A percentile compares a stretch with the other conserved stretches of the same genome.
phyloP scores from a whole-genome alignment of 2,329 filamentous ascomycete genomes.

The Bipolaris gigantea region DNA sequence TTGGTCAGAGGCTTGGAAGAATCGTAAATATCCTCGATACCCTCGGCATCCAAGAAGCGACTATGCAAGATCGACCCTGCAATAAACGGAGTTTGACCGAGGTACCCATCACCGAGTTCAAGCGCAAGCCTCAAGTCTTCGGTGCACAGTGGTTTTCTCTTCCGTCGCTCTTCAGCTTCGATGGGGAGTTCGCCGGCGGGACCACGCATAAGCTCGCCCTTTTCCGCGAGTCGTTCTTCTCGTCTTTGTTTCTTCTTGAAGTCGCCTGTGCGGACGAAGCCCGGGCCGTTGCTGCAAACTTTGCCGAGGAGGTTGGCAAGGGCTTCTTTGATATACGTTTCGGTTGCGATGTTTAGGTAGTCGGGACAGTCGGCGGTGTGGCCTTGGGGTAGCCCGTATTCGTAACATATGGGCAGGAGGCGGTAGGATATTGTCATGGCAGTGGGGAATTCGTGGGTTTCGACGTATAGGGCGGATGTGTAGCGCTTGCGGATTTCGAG shows the following conservation, averaged over 20 bases:
- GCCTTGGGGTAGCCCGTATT: conserved; percentile 61
- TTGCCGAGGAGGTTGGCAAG: conserved; percentile 58
- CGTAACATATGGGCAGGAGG: conserved; percentile 68
- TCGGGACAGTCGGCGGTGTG: conserved; percentile 58
- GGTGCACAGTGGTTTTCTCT: conserved; percentile 72
- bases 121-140: conserved; percentile 77
- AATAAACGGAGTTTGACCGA: conserved; percentile 77
- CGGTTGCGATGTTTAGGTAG: conserved; percentile 62
- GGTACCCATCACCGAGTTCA: conserved; percentile 72
- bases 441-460: conserved; percentile 66
- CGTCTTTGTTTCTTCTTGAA: conserved; percentile 73
- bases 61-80: conserved; percentile 67
- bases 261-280: conserved; percentile 71
- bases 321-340: conserved; percentile 65
- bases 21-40: conserved; percentile 32
- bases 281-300: conserved; percentile 58
- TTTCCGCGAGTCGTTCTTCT: conserved; percentile 72
- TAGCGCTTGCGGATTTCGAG: conserved; percentile 67
- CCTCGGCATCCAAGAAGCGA: conserved; percentile 64
- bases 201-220: conserved; percentile 75
- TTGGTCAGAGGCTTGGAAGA: conserved; percentile 11
- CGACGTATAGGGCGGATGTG: conserved; percentile 61
- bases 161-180: conserved; percentile 74
- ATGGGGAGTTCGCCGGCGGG: conserved; percentile 77
- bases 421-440: conserved; percentile 59